phyloP scores from a whole-genome alignment of 495 filamentous ascomycete genomes.

The Neurospora pannonica region DNA sequence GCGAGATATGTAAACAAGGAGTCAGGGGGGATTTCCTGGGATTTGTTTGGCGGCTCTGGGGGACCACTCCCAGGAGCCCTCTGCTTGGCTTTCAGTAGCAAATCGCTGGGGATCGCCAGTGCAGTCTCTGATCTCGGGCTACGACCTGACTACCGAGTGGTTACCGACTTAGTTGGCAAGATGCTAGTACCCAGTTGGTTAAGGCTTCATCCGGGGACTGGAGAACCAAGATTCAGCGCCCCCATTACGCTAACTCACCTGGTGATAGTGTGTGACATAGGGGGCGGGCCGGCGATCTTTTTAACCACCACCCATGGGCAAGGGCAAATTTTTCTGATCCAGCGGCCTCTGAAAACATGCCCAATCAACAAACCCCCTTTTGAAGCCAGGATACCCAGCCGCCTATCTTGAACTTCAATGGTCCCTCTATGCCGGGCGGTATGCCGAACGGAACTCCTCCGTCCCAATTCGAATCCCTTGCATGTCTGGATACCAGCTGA shows the following conservation, averaged over 20 bases:
- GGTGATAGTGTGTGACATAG: neutral
- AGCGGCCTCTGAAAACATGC: neutral
- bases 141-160: neutral
- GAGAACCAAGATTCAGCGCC: neutral
- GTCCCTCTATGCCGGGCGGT: neutral
- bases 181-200: neutral
- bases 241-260: neutral
- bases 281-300: neutral
- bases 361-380: neutral
- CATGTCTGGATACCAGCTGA: slow-evolving; percentile 9
- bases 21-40: neutral
- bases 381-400: neutral
- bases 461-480: slow-evolving; percentile 5
- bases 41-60: neutral
- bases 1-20: neutral
- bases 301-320: neutral
- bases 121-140: neutral
- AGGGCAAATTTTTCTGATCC: neutral
- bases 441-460: neutral
- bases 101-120: neutral
- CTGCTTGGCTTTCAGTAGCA: neutral
- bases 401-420: neutral
- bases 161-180: neutral
- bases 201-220: neutral
- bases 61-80: neutral